These are phyloP conservation scores for Cystofilobasidium ferigula DNA, from an alignment of 768 basidiomycete genomes.

Conservation along the genomic window DNA sequence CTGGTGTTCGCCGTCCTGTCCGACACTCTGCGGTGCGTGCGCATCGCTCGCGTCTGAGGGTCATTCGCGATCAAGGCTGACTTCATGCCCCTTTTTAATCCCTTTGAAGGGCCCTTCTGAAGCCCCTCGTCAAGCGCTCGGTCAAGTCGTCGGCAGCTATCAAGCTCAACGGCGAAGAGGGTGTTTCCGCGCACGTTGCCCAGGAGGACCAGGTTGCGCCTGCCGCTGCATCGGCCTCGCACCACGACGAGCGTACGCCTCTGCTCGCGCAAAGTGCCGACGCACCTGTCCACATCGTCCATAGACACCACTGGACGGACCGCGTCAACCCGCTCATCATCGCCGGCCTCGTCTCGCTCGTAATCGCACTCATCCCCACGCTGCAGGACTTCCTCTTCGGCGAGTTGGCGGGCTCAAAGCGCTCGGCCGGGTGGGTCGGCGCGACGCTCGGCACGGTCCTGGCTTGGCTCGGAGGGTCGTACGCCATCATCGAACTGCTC, in stretches of 20 bases:
- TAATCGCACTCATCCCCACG: slow-evolving; percentile 7
- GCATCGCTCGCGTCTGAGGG: background rate
- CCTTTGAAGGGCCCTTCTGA: background rate
- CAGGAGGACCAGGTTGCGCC: background rate
- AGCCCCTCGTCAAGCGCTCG: background rate
- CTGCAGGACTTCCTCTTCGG: slow-evolving; percentile 18
- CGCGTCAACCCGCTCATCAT: slow-evolving; percentile 17
- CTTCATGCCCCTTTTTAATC: too few species aligned
- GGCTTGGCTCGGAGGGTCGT: slow-evolving; percentile 9
- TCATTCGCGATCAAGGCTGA: background rate
- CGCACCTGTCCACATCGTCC: background rate
- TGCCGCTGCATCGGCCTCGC: background rate
- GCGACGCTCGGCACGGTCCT: slow-evolving; percentile 17
- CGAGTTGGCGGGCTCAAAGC: background rate
- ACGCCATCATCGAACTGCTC: slow-evolving; percentile 13
- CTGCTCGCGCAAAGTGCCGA: background rate
- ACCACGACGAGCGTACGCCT: slow-evolving; percentile 11
- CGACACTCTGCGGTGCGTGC: slow-evolving; percentile 5
- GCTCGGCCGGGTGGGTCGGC: slow-evolving; percentile 3
- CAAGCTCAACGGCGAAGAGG: slow-evolving; percentile 6
- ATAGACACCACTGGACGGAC: background rate
- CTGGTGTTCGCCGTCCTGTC: slow-evolving; percentile 19
- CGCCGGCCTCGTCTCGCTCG: slow-evolving; percentile 9
- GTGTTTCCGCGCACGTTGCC: background rate
- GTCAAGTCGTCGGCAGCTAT: background rate